These are phyloP conservation scores for Paecilomyces variotii DNA, from an alignment of 2,329 filamentous ascomycete species.

Conservation along the genomic window DNA sequence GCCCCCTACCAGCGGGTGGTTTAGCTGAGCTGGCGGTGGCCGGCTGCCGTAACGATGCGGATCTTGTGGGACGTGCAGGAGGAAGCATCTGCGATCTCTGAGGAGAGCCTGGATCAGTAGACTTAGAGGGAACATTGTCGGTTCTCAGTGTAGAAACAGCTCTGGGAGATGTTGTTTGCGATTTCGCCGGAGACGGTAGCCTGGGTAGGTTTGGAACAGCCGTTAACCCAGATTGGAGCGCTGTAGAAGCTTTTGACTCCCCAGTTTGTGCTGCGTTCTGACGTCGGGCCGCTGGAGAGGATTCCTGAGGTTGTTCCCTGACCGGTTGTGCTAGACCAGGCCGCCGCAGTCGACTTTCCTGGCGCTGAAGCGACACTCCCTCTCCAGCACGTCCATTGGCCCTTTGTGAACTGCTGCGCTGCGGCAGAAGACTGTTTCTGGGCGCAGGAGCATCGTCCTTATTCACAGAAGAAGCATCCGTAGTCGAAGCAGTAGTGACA, in stretches of 20 bases:
- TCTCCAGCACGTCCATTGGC: constrained; percentile 5
- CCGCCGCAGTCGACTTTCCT: constrained; percentile 1
- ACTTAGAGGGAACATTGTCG: neutral
- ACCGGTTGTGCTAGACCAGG: neutral
- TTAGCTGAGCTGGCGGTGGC: constrained; percentile 11
- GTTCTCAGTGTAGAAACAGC: neutral
- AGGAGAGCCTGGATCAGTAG: constrained; percentile 12
- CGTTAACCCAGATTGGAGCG: neutral
- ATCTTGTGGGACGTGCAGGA: constrained; percentile 25
- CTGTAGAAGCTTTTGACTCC: neutral
- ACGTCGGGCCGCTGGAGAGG: neutral
- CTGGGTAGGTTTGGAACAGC: neutral
- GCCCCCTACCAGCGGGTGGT: constrained; percentile 13
- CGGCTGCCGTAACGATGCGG: constrained; percentile 31
- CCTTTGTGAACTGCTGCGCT: constrained; percentile 15
- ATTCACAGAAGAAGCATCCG: constrained; percentile 3
- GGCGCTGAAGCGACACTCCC: neutral
- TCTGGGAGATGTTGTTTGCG: constrained; percentile 2
- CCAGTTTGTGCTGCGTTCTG: neutral
- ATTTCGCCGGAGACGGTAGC: constrained; percentile 18
- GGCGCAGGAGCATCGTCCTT: constrained; percentile 13
- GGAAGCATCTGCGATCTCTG: constrained; percentile 27
- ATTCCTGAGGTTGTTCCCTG: neutral
- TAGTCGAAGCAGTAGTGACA: constrained; percentile 6
- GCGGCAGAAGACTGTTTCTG: constrained; percentile 25